Evolutionary conservation across 2,329 filamentous ascomycete species (phyloP).

Genomic region (Septoria petroselini): DNA sequence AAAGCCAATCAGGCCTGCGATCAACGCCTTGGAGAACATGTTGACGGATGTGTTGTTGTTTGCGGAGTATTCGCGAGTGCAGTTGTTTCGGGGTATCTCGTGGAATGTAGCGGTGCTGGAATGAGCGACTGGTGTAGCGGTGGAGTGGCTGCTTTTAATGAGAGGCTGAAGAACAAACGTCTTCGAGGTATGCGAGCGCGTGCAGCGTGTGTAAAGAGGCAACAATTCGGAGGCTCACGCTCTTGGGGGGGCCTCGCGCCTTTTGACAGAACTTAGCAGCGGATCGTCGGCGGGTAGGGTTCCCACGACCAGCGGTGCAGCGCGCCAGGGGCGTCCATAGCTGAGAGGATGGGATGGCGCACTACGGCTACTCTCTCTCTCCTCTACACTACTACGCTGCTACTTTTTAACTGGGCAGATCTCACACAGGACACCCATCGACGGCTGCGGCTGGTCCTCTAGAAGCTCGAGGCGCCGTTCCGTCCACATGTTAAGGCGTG

Average conservation of each 20-base stretch:
- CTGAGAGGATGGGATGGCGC: too few species aligned
- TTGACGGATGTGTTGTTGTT: conserved; percentile 8
- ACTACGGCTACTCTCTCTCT: too few species aligned
- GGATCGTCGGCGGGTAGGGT: not conserved
- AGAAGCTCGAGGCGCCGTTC: not conserved
- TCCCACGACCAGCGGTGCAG: not conserved
- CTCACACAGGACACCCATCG: too few species aligned
- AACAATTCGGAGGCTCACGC: conserved; percentile 4
- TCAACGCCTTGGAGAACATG: conserved; percentile 48
- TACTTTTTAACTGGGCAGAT: too few species aligned
- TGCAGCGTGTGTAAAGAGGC: conserved; percentile 17
- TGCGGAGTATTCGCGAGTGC: not conserved
- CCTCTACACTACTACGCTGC: too few species aligned
- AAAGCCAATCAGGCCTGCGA: conserved; percentile 52
- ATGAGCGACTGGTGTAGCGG: conserved; percentile 34
- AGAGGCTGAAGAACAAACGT: conserved; percentile 32
- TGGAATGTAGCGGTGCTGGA: conserved; percentile 11
- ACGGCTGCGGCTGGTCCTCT: too few species aligned
- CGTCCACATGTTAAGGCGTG: conserved; percentile 7
- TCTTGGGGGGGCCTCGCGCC: conserved; percentile 1
- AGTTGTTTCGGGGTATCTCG: not conserved
- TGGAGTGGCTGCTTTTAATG: conserved; percentile 28
- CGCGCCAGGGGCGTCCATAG: not conserved
- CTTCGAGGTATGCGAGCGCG: conserved; percentile 15
- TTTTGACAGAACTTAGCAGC: conserved; percentile 13